phyloP scores from a whole-genome alignment of 2,329 filamentous ascomycete genomes.

The Diplodia mutila region DNA sequence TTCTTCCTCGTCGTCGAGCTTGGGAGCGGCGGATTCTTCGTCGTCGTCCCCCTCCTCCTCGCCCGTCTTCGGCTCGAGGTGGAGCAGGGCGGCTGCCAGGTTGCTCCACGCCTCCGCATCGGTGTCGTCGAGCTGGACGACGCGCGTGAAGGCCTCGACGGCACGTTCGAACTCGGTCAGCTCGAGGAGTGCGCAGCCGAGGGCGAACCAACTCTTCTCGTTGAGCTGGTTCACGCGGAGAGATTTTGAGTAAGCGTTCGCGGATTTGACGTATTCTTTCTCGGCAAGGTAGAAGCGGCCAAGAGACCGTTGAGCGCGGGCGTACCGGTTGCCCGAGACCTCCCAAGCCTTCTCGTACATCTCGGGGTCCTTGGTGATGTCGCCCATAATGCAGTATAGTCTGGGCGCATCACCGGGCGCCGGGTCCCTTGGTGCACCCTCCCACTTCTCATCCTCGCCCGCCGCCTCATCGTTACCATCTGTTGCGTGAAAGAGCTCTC shows the following conservation, averaged over 20 bases:
- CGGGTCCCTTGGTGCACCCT: slow-evolving; percentile 71
- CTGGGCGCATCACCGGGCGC: slow-evolving; percentile 82
- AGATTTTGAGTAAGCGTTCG: slow-evolving; percentile 76
- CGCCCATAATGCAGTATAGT: slow-evolving; percentile 90
- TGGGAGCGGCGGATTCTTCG: slow-evolving; percentile 26
- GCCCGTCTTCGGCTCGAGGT: slow-evolving; percentile 61
- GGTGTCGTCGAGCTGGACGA: slow-evolving; percentile 82
- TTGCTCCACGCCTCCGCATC: slow-evolving; percentile 96
- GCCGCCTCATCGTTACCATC: slow-evolving; percentile 44
- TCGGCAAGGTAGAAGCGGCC: slow-evolving; percentile 74
- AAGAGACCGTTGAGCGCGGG: slow-evolving; percentile 84
- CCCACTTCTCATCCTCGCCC: slow-evolving; percentile 56
- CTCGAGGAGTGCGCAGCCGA: slow-evolving; percentile 86
- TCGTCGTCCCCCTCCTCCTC: slow-evolving; percentile 22
- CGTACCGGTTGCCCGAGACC: slow-evolving; percentile 77
- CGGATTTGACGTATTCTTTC: slow-evolving; percentile 70
- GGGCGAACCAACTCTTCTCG: slow-evolving; percentile 81
- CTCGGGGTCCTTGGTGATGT: slow-evolving; percentile 73
- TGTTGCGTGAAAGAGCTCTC: slow-evolving; percentile 75
- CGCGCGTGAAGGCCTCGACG: slow-evolving; percentile 79
- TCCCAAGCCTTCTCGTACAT: slow-evolving; percentile 89
- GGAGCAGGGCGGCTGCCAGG: slow-evolving; percentile 80
- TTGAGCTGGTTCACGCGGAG: slow-evolving; percentile 80
- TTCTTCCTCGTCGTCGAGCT: slow-evolving; percentile 45
- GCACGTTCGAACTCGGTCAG: slow-evolving; percentile 77